Evolutionary conservation across 257 asterid genomes (phyloP).

Genomic region (Cynanchum wilfordii): DNA sequence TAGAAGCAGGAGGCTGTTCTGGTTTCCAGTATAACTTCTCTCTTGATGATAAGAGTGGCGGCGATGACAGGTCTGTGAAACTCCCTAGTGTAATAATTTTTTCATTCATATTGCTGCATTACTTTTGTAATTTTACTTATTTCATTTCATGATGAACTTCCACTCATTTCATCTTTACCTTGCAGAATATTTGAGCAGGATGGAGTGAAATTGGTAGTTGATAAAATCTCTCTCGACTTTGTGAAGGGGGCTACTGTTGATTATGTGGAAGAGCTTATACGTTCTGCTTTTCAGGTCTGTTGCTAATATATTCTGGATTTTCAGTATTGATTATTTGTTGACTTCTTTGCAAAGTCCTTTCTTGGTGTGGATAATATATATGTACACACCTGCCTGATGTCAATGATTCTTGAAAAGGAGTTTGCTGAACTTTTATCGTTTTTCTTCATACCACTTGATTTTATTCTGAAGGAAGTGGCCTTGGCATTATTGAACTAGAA

Average conservation of each 20-base stretch:
- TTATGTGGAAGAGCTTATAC: conserved; percentile 91
- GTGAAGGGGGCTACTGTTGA: conserved; percentile 93
- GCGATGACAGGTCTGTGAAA: conserved; percentile 66
- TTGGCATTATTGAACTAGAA: not conserved
- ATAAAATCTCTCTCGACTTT: conserved; percentile 69
- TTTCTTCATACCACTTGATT: not conserved
- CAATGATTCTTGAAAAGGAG: not conserved
- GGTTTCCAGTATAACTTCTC: conserved; percentile 90
- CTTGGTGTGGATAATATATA: not conserved
- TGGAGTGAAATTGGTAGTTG: conserved; percentile 91
- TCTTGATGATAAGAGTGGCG: conserved; percentile 61
- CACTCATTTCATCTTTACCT: not conserved
- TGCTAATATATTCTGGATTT: not conserved
- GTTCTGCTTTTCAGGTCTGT: conserved; percentile 94
- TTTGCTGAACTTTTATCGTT: not conserved
- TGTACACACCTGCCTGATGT: not conserved
- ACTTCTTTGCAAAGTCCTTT: not conserved
- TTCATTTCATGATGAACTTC: conserved; percentile 1
- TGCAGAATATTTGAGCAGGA: conserved; percentile 81
- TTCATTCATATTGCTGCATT: not conserved
- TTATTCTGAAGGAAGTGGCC: not conserved
- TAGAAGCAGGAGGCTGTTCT: conserved; percentile 98
- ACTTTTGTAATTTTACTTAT: not conserved
- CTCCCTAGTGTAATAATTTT: conserved; percentile 7
- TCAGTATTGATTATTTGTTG: conserved; percentile 1